Base-by-base conservation (phyloP, 345 rosid genomes). In the Turritis glabra region DNA sequence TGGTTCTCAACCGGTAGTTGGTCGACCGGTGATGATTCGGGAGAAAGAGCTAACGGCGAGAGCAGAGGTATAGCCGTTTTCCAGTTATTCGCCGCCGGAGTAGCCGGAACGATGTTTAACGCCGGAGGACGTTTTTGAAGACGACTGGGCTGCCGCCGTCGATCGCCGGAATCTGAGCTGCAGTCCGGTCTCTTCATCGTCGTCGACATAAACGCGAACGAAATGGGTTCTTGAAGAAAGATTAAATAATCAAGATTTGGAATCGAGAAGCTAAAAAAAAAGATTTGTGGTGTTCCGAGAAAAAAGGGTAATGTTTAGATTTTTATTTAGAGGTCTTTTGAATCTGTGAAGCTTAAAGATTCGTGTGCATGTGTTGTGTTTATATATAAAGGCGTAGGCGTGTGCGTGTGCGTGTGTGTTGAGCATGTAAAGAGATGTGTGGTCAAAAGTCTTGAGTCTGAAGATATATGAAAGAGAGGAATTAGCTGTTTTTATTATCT, bases 21-120 rank as follows among this genome's bases (percentile, higher is more conserved):
- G 53, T 17, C 56, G 17, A 53, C 62, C 22, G 76, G 59, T 55
- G 82, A 76, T 7, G 82, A 78, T 7, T 86, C 68, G n/a, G 97
- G 92, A 11, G 98, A 93, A 18, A 85, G 27, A 37, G 77, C 77
- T 38, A 93, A 75, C 48, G 98, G 98, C 44, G 98, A 91, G 26
- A 93, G 83, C 54, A 93, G 97, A 7, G 98, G 98, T 29, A 93
- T 93, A 40, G 98, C 97, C 0, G 80, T 90, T 84, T 89, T 87
- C 97, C 91, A 93, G 69, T 67, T 53, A 0, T 85, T 44, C 3
- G 56, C 74, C n/a, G 92, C 25, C 15, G 41, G 41, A 56, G 52
- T 18, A 11, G 74, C 84, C 73, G 86, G 85, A 57, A 85, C 62
- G 21, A 92, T 82, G 3, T 57, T 77, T 43, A 73, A 59, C 5